Base-by-base conservation (phyloP, 306 rosid species). In the Acmispon strigosus region DNA sequence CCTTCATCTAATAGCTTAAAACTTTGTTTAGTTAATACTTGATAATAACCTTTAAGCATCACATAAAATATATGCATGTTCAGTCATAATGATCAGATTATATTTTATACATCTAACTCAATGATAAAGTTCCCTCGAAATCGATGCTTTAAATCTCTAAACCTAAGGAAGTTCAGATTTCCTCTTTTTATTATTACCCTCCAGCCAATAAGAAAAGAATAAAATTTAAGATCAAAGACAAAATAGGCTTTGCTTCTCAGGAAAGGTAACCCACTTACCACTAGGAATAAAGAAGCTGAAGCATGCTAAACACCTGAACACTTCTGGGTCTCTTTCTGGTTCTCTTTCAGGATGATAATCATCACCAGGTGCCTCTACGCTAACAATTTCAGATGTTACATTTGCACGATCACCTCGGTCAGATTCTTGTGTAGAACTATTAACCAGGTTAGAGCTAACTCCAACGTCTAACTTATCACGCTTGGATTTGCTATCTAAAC, bases 291-390 rank as follows among this genome's bases (percentile, higher is more conserved):
- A 80, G 55, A 77, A 43, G 63, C 83, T 84, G 78, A 84, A 65
- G 73, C 87, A 77, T 54, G 83, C 52, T 47, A 84, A 77, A 73
- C 85, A 84, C 65, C 85, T 64, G 73, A 84, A 84, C 16, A 65
- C 73, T 45, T 84, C 87, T 32, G 76, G 70, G 18, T 80, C 81
- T 54, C 53, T 67, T 22, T 69, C 73, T 32, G 76, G 70, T 37
- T 80, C 81, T 54, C 53, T 67, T 17, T 69, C 73, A 37, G 67
- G 69, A 39, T 27, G 39, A 64, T 59, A 16, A 47, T 53, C 5
- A 62, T 42, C 54, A 58, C 50, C 60, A 65, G 72, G 51, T 53
- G 66, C 73, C 56, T 55, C 80, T 51, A 16, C 15, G 54, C 34
- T 71, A 42, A 47, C 54, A 76, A 29, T 59, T 14, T 19, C 66